Conservation (phyloP, 305 asterid species). For the Solanum hybrid region DNA sequence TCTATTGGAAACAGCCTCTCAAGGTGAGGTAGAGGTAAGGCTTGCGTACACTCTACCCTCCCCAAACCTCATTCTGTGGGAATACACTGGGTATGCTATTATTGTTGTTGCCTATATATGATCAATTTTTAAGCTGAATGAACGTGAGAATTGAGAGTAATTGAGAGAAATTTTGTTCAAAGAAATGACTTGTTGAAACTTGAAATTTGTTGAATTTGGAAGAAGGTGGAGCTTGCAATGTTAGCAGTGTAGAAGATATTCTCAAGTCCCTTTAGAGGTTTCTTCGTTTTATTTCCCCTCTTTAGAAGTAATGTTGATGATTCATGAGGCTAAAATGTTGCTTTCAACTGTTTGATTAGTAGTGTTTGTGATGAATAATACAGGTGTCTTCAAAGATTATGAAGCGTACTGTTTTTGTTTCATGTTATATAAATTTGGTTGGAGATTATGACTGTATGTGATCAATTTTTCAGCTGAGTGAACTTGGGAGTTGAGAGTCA, state of each 20-base stretch:
- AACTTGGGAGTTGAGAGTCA: not conserved
- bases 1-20: not conserved
- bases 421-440: not conserved
- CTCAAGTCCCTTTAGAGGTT: constrained; percentile 47
- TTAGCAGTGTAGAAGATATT: constrained; percentile 84
- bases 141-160: not conserved
- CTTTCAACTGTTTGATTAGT: not conserved
- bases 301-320: not conserved
- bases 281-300: not conserved
- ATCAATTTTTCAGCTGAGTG: not conserved
- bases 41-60: not conserved
- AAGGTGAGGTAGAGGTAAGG: not conserved
- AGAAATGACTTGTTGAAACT: not conserved
- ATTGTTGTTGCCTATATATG: not conserved
- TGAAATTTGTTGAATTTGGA: constrained; percentile 53
- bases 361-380: not conserved
- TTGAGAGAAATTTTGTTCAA: not conserved
- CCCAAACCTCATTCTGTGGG: not conserved
- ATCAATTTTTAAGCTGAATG: not conserved
- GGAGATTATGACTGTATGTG: not conserved
- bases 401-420: not conserved
- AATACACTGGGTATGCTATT: not conserved
- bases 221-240: constrained; percentile 83
- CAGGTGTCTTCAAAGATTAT: not conserved
- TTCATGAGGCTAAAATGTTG: not conserved